Conservation (phyloP, 75 land plant genomes). For the Isoetes taiwanensis region DNA sequence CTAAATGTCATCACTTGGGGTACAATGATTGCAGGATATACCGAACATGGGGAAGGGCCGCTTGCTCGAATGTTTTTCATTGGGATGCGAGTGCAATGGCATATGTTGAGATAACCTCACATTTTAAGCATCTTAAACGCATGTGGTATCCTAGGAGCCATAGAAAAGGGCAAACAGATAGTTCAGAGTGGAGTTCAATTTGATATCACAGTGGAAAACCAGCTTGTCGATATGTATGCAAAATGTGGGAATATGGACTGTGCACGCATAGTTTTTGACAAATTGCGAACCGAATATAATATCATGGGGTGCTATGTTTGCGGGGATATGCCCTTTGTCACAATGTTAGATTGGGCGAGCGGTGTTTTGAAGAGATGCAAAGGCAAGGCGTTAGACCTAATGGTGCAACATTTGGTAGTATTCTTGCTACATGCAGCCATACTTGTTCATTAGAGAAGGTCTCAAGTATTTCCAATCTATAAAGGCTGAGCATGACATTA, state of each 20-base stretch:
- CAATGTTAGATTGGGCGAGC: slow-evolving; percentile 20
- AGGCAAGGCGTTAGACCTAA: slow-evolving; percentile 10
- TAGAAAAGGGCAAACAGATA: slow-evolving; percentile 12
- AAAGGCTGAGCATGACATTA: slow-evolving; percentile 7
- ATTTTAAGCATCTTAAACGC: slow-evolving; percentile 5
- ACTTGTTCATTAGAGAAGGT: slow-evolving; percentile 10
- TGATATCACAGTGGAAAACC: slow-evolving; percentile 24
- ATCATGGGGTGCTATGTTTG: slow-evolving; percentile 27
- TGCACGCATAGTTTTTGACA: slow-evolving; percentile 21
- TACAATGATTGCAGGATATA: too few species aligned
- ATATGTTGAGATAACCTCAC: background rate
- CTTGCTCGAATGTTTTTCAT: too few species aligned
- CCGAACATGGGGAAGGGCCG: too few species aligned
- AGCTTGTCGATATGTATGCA: slow-evolving; percentile 36
- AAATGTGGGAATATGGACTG: slow-evolving; percentile 22
- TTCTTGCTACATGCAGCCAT: slow-evolving; percentile 19
- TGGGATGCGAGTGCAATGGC: too few species aligned
- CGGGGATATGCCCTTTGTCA: slow-evolving; percentile 21
- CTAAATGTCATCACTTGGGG: too few species aligned
- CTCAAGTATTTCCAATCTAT: slow-evolving; percentile 7
- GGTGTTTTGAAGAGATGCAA: slow-evolving; percentile 26
- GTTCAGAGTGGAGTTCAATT: slow-evolving; percentile 15
- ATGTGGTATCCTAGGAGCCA: background rate
- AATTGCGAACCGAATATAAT: slow-evolving; percentile 18
- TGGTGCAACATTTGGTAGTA: slow-evolving; percentile 5